Percentiles rank a stretch among this genome's conserved stretches.
Conservation (phyloP, 129 eudicot species). For the Flaveria brownii region DNA sequence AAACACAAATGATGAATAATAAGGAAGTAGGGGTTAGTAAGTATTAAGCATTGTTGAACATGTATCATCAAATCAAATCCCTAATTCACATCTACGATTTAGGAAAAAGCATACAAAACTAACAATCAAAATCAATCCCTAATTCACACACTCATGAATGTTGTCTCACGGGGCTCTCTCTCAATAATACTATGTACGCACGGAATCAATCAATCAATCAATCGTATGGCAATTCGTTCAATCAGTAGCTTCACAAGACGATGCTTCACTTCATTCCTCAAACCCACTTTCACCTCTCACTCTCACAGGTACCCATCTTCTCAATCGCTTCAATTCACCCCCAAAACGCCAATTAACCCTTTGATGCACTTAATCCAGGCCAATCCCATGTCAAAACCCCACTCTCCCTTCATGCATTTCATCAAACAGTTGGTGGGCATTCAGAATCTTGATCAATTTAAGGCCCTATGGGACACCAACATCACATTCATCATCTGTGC, state of each 20-base stretch:
- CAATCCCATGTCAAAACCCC: slow-evolving; percentile 22
- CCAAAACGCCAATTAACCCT: background rate
- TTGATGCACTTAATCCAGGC: slow-evolving; percentile 15
- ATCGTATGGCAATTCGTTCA: slow-evolving; percentile 31
- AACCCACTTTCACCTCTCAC: slow-evolving; percentile 15
- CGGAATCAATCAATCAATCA: background rate
- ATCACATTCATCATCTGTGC: slow-evolving; percentile 42
- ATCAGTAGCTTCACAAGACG: slow-evolving; percentile 20
- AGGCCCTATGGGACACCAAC: slow-evolving; percentile 28
- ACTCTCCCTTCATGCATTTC: slow-evolving; percentile 24
- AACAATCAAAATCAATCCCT: too few relatives aligned
- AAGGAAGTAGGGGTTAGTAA: too few relatives aligned
- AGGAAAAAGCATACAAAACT: too few relatives aligned
- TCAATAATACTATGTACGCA: background rate
- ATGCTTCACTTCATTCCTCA: slow-evolving; percentile 25
- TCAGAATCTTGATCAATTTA: slow-evolving; percentile 26
- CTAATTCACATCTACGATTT: too few relatives aligned
- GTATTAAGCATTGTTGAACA: too few relatives aligned
- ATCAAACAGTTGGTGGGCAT: slow-evolving; percentile 37
- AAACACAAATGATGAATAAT: too few relatives aligned
- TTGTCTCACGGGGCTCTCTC: background rate
- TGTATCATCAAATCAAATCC: too few relatives aligned
- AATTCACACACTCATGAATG: too few relatives aligned
- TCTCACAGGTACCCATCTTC: slow-evolving; percentile 26
- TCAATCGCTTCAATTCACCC: background rate